Percentiles rank a stretch among this genome's conserved stretches.
These are phyloP conservation scores for Raphanus sativus DNA, from an alignment of 345 rosid genomes.

Conservation along the genomic window DNA sequence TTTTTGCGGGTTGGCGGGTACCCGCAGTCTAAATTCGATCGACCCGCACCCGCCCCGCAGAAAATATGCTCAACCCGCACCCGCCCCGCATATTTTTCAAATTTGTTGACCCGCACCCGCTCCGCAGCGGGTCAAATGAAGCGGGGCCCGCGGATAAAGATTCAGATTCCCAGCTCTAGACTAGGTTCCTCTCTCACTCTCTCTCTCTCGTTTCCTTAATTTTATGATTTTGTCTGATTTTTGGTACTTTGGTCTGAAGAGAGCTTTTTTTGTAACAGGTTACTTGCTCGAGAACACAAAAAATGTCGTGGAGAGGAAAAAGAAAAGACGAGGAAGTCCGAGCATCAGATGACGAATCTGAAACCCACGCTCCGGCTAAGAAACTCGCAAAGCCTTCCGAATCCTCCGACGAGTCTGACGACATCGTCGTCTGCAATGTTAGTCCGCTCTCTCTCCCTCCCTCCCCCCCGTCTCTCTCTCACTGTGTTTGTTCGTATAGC, in stretches of 20 bases:
- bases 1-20: no score
- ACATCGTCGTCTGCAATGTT: constrained; percentile 79
- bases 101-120: no score
- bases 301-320: constrained; percentile 83
- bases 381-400: constrained; percentile 55
- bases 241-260: constrained; percentile 13
- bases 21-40: no score
- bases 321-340: constrained; percentile 59
- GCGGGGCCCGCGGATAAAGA: no score
- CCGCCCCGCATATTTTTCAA: no score
- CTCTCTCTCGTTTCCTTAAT: not conserved
- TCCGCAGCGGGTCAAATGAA: no score
- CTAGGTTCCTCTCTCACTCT: not conserved
- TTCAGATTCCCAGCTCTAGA: no score
- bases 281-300: not conserved
- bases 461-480: no score
- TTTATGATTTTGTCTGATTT: not conserved
- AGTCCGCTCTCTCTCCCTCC: not conserved
- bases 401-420: constrained; percentile 60
- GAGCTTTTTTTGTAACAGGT: not conserved
- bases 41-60: no score
- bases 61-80: no score
- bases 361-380: constrained; percentile 59
- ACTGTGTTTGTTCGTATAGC: no score
- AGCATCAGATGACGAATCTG: constrained; percentile 61